Conservation (phyloP, 805 yeast species). For the Sugiyamaella valdiviana region DNA sequence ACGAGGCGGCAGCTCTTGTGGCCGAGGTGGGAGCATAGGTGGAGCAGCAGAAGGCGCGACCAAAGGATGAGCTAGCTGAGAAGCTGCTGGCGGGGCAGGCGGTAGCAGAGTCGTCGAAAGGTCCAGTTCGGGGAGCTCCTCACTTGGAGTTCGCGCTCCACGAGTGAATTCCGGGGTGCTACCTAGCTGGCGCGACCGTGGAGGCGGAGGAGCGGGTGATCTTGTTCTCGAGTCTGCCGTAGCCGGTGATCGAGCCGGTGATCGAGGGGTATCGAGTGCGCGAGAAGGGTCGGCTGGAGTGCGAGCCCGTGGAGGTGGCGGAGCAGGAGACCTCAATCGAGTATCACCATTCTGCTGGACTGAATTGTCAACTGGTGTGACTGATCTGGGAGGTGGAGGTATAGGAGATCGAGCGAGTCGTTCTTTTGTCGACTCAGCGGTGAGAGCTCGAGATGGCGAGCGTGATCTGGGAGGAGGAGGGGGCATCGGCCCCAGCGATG, state of each 20-base stretch:
- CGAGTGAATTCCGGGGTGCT: background rate
- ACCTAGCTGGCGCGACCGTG: background rate
- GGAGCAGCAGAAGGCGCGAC: slow-evolving; percentile 3
- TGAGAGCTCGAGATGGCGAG: slow-evolving; percentile 1
- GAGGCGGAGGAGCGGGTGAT: background rate
- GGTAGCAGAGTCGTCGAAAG: background rate
- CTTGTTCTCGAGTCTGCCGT: background rate
- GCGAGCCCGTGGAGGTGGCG: slow-evolving; percentile 5
- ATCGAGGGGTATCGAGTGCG: background rate
- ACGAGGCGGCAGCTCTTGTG: background rate
- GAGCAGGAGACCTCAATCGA: slow-evolving; percentile 1
- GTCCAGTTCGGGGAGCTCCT: background rate
- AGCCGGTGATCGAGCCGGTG: background rate
- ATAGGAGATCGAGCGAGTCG: slow-evolving; percentile 3
- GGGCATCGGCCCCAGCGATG: slow-evolving; percentile 4
- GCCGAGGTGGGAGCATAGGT: background rate
- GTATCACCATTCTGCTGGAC: background rate
- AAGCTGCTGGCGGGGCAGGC: background rate
- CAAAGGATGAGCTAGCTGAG: no score
- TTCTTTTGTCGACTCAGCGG: slow-evolving; percentile 3
- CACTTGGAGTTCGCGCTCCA: background rate
- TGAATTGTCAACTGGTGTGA: slow-evolving; percentile 1
- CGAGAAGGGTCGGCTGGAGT: background rate
- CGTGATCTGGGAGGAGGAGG: slow-evolving; percentile 9
- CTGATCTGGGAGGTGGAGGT: slow-evolving; percentile 6